Conservation (phyloP, 1,284 basidiomycete species). For the Cutaneotrichosporon daszewskae region DNA sequence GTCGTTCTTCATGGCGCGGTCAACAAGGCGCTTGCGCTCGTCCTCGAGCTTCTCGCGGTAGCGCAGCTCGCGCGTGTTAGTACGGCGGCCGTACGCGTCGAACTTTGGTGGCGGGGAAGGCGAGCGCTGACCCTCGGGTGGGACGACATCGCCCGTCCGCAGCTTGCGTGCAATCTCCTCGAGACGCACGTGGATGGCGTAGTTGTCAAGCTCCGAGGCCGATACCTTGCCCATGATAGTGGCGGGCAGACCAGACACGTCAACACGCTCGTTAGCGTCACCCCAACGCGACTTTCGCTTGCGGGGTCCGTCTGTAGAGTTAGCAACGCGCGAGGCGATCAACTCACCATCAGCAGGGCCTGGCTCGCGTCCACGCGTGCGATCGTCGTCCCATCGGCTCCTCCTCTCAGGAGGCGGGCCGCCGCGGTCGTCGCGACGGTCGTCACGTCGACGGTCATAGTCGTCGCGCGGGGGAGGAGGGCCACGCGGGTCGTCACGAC, state of each 20-base stretch:
- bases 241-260: conserved; percentile 83
- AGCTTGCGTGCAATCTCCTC: conserved; percentile 97
- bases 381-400: conserved; percentile 23
- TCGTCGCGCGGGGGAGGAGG: no score
- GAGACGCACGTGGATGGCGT: conserved; percentile 85
- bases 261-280: conserved; percentile 67
- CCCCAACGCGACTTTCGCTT: conserved; percentile 95
- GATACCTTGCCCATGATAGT: conserved; percentile 89
- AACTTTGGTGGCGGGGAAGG: conserved; percentile 96
- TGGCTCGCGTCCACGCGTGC: conserved; percentile 23
- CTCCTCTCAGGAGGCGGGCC: no score
- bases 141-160: conserved; percentile 86
- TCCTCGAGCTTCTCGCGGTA: conserved; percentile 98
- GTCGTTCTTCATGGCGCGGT: conserved; percentile 93
- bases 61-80: conserved; percentile 95
- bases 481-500: conserved; percentile 16
- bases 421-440: conserved; percentile 19
- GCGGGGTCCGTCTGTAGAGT: conserved; percentile 66
- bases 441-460: conserved; percentile 15
- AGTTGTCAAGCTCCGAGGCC: conserved; percentile 87
- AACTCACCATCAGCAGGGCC: conserved; percentile 32
- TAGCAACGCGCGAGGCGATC: background rate
- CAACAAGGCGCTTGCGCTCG: conserved; percentile 87
- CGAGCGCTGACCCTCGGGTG: conserved; percentile 89
- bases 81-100: conserved; percentile 91